Evolutionary conservation across 768 basidiomycete genomes (phyloP), one percentile per base, ranked within the genome.

Genomic region (Tulasnella sp.): DNA sequence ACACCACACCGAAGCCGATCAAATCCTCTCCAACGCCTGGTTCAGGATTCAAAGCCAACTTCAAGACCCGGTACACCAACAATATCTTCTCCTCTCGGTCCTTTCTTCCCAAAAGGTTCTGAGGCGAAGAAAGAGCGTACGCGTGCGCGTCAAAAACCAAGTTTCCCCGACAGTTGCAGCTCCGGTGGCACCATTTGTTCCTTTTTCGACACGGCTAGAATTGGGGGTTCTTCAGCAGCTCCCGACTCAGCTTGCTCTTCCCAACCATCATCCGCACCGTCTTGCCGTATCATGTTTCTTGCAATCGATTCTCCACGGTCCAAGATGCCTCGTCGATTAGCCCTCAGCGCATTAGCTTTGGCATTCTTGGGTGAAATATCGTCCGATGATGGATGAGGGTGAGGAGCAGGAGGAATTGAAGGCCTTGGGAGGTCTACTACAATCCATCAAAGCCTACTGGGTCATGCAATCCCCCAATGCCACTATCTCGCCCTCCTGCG

Each of bases 261-360:
- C 34, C n/a, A 43, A 12, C 19, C 42, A 12, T n/a, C 34, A 15
- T 20, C 53, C 31, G 48, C 58, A 9, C 55, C 57, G 2, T 86
- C 89, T n/a, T 0, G 84, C 77, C 6, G 83, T 91, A 28, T 86
- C 87, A 9, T 77, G 89, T 4, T 91, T 92, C 62, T 70, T 90
- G n/a, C 42, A 77, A 74, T 44, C 76, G 85, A 42, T 84, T 92
- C 63, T 79, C 78, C 7, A 73, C 77, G 19, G 1, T 47, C 54
- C 7, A 24, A 51, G 67, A 42, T 71, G 69, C 41, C 56, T 27
- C 72, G 71, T 45, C 78, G 82, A 27, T 63, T 91, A 29, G 74
- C 85, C 10, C 70, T 92, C 15, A 85, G 85, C 13, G 70, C 75
- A 1, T 79, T 85, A 53, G 90, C 92, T 62, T 70, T 93, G 25